Percentiles rank a stretch among this genome's conserved stretches.
These are phyloP conservation scores for Phytophthora aleatoria DNA, from an alignment of 352 stramenopile species.

Conservation along the genomic window DNA sequence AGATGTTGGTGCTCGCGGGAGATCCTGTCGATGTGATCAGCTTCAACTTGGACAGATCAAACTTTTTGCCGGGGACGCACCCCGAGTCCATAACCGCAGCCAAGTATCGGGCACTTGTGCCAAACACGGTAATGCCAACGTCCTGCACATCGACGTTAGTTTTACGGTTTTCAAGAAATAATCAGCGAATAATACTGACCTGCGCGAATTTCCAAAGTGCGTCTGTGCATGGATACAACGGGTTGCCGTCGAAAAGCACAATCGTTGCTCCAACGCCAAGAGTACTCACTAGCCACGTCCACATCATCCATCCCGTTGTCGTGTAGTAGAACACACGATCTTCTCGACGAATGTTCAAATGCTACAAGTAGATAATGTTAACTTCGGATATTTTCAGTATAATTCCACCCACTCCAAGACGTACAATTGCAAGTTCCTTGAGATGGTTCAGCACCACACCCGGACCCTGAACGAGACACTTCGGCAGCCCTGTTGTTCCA, in stretches of 20 bases:
- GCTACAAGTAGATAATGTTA: slow-evolving; percentile 30
- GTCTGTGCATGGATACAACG: slow-evolving; percentile 58
- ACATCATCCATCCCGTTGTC: slow-evolving; percentile 90
- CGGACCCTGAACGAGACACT: slow-evolving; percentile 86
- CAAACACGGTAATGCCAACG: slow-evolving; percentile 69
- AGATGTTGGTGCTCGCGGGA: slow-evolving; percentile 78
- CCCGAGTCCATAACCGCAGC: slow-evolving; percentile 76
- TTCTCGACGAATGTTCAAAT: slow-evolving; percentile 64
- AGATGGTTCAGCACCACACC: slow-evolving; percentile 80
- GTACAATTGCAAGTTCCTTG: slow-evolving; percentile 80
- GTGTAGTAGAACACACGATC: slow-evolving; percentile 87
- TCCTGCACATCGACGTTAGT: slow-evolving; percentile 29
- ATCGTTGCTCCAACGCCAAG: slow-evolving; percentile 74
- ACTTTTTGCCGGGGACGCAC: slow-evolving; percentile 61
- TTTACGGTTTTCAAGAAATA: background rate
- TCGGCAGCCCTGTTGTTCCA: slow-evolving; percentile 85
- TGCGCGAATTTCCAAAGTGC: slow-evolving; percentile 67
- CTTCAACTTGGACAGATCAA: slow-evolving; percentile 68
- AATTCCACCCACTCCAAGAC: slow-evolving; percentile 11
- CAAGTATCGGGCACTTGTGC: slow-evolving; percentile 76
- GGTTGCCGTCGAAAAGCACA: slow-evolving; percentile 82
- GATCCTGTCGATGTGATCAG: slow-evolving; percentile 77
- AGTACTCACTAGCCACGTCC: slow-evolving; percentile 84
- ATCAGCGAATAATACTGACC: slow-evolving; percentile 14
- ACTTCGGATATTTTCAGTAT: background rate